Conservation (phyloP, 805 yeast species). For the Starmera quercuum region DNA sequence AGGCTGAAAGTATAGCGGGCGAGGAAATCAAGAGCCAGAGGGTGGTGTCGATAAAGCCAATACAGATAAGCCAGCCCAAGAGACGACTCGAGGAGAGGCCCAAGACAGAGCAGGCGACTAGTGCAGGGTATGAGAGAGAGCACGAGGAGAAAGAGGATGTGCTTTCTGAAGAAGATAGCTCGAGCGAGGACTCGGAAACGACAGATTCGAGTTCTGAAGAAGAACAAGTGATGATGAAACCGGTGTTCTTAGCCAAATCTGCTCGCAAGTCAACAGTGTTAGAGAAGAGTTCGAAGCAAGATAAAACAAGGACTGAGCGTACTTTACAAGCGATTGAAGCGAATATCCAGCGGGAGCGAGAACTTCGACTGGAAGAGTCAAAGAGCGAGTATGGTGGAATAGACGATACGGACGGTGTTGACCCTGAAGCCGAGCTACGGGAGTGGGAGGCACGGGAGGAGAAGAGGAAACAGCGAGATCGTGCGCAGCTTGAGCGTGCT, state of each 20-base stretch:
- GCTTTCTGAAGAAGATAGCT: conserved; percentile 20
- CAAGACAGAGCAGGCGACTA: conserved; percentile 26
- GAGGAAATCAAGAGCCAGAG: background rate
- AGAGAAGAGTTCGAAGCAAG: conserved; percentile 1
- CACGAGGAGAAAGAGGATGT: conserved; percentile 23
- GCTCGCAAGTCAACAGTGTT: conserved; percentile 5
- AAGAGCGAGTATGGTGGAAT: conserved; percentile 23
- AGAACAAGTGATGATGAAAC: conserved; percentile 12
- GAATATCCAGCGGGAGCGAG: conserved; percentile 19
- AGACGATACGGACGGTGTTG: conserved; percentile 56
- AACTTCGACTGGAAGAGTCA: too few species aligned
- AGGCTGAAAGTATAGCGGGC: conserved; percentile 1
- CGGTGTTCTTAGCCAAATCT: conserved; percentile 17
- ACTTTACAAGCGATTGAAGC: conserved; percentile 17
- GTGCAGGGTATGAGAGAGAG: conserved; percentile 23
- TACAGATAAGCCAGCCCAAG: conserved; percentile 20
- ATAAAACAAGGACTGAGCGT: conserved; percentile 8
- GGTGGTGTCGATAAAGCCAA: background rate
- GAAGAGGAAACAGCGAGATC: conserved; percentile 29
- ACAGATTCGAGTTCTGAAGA: conserved; percentile 10
- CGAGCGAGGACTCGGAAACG: conserved; percentile 6
- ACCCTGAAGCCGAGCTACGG: conserved; percentile 47
- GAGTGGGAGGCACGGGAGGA: conserved; percentile 49
- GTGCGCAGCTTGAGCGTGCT: conserved; percentile 12
- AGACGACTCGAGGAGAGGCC: conserved; percentile 22